Evolutionary conservation across 2,329 filamentous ascomycete species (phyloP), one percentile per base, ranked within the genome.

Genomic region (Sphaerulina musiva): DNA sequence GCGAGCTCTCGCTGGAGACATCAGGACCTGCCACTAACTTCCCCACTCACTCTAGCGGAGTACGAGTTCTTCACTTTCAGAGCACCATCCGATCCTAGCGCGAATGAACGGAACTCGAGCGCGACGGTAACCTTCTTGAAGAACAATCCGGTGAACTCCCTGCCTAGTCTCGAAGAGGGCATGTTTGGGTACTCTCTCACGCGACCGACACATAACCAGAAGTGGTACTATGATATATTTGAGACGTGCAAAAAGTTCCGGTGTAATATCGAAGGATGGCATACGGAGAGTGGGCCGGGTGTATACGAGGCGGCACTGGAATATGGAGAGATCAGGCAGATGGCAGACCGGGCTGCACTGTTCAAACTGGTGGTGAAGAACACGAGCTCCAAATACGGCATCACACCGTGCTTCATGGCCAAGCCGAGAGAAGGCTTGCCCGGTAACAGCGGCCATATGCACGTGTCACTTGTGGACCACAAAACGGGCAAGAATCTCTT

Each of bases 331-430:
- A 86, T 93, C 59, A 81, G 80, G 36, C 80, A 86, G 61, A 96
- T 96, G 89, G 93, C 93, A 1, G 93, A 98, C 70, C 86, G 87
- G 62, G 90, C 91, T 26, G 85, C 85, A 31, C 76, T 98, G 36
- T 98, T 97, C 83, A 98, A 98, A 79, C 88, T 95, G 64, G 84
- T 87, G 17, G 90, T 95, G 61, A 96, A 95, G 74, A 90, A 89
- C 8, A 82, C 95, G 39, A 89, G 88, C 43, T 86, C 83, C 53
- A 86, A 89, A 67, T 88, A 90, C 69, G 89, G 89, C 62, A 95
- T 98, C 68, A 95, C 89, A 0, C 93, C 93, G 0, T 95, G 89
- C 72, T 98, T 98, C 77, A 98, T 98, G 93, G 93, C 93, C 12
- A 98, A 98, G 73, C 93, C 93, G 2, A 84, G 87, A 61, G 82